Base-by-base conservation (phyloP, 1,139 yeast species). In the Scheffersomyces titani region DNA sequence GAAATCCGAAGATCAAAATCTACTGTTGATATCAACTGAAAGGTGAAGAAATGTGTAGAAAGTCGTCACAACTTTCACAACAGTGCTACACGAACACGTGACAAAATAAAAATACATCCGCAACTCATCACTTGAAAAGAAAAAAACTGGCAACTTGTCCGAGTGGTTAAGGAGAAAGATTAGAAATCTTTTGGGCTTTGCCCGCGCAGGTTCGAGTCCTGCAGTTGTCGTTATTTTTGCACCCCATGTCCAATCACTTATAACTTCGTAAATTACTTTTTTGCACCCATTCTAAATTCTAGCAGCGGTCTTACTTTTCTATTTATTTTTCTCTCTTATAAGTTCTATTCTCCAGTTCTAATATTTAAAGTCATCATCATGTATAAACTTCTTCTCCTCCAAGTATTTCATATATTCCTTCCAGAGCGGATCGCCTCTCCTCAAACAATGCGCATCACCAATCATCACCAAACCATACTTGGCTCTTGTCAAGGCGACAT, bases 401-500 rank as follows among this genome's bases (percentile, higher is more conserved):
- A 63, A 59, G 50, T 61, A 63, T 2, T 65, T 70, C 57, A 87
- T 71, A 65, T 86, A 84, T 52, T 81, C 82, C 11, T 68, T 72
- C 92, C 92, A 88, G 50, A 85, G 66, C 3, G 67, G 62, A 57
- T 80, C 83, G 2, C 88, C 84, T 9, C 68, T 67, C 24, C 71
- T 66, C 66, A 88, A 74, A 56, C 87, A 82, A 2, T 72, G 63
- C 6, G 77, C 79, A 67, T 87, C 86, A 49, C 92, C 92, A 56
- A 86, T 76, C 47, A 85, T 66, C 1, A 85, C 69, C 64, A 86
- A 69, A 1, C 88, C 87, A 60, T 81, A 82, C 65, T 77, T 80
- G 5, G 89, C 89, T 75, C 90, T 80, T 2, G 90, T 86, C 61
- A 86, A 71, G 0, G 89, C 90, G 55, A 86, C 90, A 63, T 86